These are phyloP conservation scores for Gastrolobium villosum DNA, from an alignment of 306 rosid species.

Conservation along the genomic window DNA sequence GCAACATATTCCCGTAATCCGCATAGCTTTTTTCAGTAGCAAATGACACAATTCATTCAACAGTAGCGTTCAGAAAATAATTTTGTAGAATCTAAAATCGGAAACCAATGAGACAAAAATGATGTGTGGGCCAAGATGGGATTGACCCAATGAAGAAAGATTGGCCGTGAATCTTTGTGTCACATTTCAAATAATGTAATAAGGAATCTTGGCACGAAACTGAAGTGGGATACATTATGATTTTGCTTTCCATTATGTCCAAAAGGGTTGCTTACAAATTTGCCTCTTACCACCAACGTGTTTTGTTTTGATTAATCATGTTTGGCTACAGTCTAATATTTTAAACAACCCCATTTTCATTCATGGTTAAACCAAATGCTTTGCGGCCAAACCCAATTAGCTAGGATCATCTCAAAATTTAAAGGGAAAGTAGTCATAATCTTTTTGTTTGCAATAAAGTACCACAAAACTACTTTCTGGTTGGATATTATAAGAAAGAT, in stretches of 20 bases:
- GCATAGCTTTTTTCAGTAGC: too few species aligned
- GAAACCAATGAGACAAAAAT: constrained; percentile 36
- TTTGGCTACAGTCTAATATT: neutral
- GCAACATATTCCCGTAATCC: too few species aligned
- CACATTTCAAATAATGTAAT: neutral
- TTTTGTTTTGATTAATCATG: constrained; percentile 8
- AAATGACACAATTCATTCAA: neutral
- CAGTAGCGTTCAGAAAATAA: too few species aligned
- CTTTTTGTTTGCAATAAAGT: neutral
- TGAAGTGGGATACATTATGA: constrained; percentile 41
- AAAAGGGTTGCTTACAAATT: neutral
- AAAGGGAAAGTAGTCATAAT: neutral
- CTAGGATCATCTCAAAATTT: constrained; percentile 18
- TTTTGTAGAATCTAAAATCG: neutral
- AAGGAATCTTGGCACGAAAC: constrained; percentile 9
- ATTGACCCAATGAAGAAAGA: constrained; percentile 37
- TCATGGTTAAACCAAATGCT: constrained; percentile 6
- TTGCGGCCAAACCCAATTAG: constrained; percentile 45
- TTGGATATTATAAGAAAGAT: neutral
- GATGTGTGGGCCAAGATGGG: constrained; percentile 30
- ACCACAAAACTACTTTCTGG: neutral
- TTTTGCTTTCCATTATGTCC: neutral
- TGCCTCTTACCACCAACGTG: constrained; percentile 9
- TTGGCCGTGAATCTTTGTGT: neutral
- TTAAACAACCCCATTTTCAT: neutral